A percentile compares a stretch with the other conserved stretches of the same genome.
Evolutionary conservation across 257 asterid genomes (phyloP).

Genomic region (Solanum bukasovii): DNA sequence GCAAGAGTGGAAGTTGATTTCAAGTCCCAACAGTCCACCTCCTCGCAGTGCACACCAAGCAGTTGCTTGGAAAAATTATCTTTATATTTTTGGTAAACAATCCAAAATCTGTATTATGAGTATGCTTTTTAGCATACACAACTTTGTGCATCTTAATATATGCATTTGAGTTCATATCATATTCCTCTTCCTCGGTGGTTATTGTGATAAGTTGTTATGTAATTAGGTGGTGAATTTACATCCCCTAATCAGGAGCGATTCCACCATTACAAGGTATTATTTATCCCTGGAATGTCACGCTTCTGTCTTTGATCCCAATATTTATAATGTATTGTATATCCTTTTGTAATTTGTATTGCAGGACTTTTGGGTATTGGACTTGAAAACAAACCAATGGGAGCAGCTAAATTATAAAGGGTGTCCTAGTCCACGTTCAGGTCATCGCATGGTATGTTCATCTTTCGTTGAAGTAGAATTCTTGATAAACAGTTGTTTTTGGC

Average conservation of each 20-base stretch:
- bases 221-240: slow-evolving; percentile 93
- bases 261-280: slow-evolving; percentile 89
- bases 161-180: neutral
- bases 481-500: neutral
- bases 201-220: neutral
- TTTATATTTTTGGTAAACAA: slow-evolving; percentile 69
- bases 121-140: neutral
- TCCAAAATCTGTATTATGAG: neutral
- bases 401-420: slow-evolving; percentile 96
- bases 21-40: slow-evolving; percentile 97
- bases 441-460: slow-evolving; percentile 57
- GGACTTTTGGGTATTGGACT: slow-evolving; percentile 94
- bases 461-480: neutral
- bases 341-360: slow-evolving; percentile 21
- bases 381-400: slow-evolving; percentile 98
- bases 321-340: neutral
- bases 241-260: slow-evolving; percentile 99
- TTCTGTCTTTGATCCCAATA: neutral
- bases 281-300: neutral
- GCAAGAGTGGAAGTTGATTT: slow-evolving; percentile 83
- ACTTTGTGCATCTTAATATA: neutral
- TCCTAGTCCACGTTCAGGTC: slow-evolving; percentile 99
- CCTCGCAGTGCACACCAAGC: slow-evolving; percentile 99
- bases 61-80: slow-evolving; percentile 92
- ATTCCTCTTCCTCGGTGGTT: neutral